These are phyloP conservation scores for Glomus cerebriforme DNA, from an alignment of 192 early-diverging fungal species.

Conservation along the genomic window DNA sequence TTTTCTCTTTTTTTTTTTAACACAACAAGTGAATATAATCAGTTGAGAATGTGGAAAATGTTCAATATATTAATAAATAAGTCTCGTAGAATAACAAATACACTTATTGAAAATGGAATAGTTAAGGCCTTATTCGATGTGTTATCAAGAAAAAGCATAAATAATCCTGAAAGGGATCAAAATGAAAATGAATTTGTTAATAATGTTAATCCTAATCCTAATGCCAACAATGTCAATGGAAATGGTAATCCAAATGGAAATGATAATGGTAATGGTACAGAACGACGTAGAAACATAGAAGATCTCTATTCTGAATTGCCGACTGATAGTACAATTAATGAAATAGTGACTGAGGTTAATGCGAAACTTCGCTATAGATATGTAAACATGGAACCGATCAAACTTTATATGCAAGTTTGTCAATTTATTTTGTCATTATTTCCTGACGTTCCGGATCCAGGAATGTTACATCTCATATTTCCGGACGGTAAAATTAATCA, in stretches of 20 bases:
- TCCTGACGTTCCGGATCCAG: neutral
- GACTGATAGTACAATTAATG: neutral
- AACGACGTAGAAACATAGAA: neutral
- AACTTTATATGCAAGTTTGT: neutral
- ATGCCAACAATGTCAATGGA: neutral
- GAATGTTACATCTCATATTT: neutral
- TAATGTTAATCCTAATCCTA: neutral
- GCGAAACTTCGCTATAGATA: neutral
- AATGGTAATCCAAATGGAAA: neutral
- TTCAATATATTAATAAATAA: neutral
- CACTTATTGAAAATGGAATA: neutral
- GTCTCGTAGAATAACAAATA: neutral
- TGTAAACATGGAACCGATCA: neutral
- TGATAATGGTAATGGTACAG: neutral
- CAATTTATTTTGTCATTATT: neutral
- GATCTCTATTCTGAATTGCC: neutral
- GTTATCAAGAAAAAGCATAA: neutral
- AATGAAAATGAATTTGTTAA: neutral
- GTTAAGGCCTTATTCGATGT: neutral
- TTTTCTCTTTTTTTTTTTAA: neutral
- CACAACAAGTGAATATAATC: neutral
- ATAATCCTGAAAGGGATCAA: neutral
- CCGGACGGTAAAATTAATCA: neutral
- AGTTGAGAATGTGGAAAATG: constrained; percentile 3
- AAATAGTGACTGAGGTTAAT: neutral